A percentile compares a stretch with the other conserved stretches of the same genome.
Conservation (phyloP, 441 rosid genomes). For the Omphalea diandra region DNA sequence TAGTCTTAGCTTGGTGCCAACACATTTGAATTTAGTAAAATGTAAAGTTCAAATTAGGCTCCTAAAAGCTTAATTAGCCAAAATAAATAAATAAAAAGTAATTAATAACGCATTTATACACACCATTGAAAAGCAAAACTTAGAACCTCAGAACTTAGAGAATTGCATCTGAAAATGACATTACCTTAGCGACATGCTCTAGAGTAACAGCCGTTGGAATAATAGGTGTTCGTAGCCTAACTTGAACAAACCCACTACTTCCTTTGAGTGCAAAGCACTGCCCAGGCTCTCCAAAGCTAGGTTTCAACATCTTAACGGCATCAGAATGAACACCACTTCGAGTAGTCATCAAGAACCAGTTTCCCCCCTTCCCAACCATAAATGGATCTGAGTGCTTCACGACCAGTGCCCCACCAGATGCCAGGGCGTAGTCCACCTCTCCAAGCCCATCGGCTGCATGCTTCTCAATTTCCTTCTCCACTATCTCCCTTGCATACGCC, state of each 20-base stretch:
- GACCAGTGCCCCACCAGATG: conserved; percentile 65
- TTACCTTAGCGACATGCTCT: conserved; percentile 93
- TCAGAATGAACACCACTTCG: conserved; percentile 44
- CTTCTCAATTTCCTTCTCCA: conserved; percentile 81
- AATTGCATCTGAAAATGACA: conserved; percentile 6
- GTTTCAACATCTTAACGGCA: conserved; percentile 77
- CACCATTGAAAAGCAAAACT: background rate
- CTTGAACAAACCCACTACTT: conserved; percentile 68
- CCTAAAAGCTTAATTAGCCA: too few species aligned
- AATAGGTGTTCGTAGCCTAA: conserved; percentile 67
- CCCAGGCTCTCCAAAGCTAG: conserved; percentile 97
- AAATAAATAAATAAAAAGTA: background rate
- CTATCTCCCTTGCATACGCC: conserved; percentile 69
- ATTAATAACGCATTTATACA: background rate
- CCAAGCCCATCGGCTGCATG: conserved; percentile 98
- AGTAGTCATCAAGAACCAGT: conserved; percentile 38
- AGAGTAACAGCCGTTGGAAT: conserved; percentile 81
- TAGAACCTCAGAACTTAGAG: conserved; percentile 11
- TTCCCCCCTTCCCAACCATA: conserved; percentile 37
- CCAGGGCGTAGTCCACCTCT: conserved; percentile 71
- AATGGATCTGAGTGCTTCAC: conserved; percentile 70
- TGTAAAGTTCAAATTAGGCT: too few species aligned
- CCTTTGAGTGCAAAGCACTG: conserved; percentile 92
- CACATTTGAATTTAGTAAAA: background rate
- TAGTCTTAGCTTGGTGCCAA: too few species aligned